Conservation (phyloP, 306 rosid species). For the Amphicarpaea edgeworthii region DNA sequence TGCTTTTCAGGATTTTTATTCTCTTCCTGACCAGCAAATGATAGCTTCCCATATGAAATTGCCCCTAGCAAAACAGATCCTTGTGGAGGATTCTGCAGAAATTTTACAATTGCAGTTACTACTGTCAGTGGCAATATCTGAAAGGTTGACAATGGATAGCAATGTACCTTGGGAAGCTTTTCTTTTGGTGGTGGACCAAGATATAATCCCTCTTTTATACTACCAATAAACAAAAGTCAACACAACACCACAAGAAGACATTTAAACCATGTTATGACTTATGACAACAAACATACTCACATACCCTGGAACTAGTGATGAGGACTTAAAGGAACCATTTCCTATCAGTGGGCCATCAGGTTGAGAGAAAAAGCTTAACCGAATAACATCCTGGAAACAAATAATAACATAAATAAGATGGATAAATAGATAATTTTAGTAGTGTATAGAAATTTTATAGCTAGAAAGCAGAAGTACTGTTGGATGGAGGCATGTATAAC, state of each 20-base stretch:
- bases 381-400: slow-evolving; percentile 71
- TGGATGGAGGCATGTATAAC: slow-evolving; percentile 29
- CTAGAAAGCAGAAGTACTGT: slow-evolving; percentile 24
- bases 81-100: slow-evolving; percentile 71
- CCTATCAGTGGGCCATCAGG: slow-evolving; percentile 94
- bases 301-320: slow-evolving; percentile 86
- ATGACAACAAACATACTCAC: slow-evolving; percentile 47
- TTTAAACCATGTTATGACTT: slow-evolving; percentile 35
- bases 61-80: slow-evolving; percentile 90
- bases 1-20: slow-evolving; percentile 69
- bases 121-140: slow-evolving; percentile 28
- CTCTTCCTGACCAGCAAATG: slow-evolving; percentile 56
- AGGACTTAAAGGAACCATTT: slow-evolving; percentile 78
- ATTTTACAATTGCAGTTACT: slow-evolving; percentile 26
- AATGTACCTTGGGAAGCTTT: slow-evolving; percentile 85
- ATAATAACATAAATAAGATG: slow-evolving; percentile 19
- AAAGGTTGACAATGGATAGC: slow-evolving; percentile 26
- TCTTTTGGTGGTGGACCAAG: slow-evolving; percentile 89
- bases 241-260: slow-evolving; percentile 30
- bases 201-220: slow-evolving; percentile 88
- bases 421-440: slow-evolving; percentile 14
- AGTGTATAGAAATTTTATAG: background rate
- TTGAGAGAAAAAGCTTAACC: slow-evolving; percentile 84
- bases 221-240: slow-evolving; percentile 52
- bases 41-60: slow-evolving; percentile 84